Evolutionary conservation across 495 filamentous ascomycete genomes (phyloP), one percentile per base, ranked within the genome.

Genomic region (Penicillium verhagenii): DNA sequence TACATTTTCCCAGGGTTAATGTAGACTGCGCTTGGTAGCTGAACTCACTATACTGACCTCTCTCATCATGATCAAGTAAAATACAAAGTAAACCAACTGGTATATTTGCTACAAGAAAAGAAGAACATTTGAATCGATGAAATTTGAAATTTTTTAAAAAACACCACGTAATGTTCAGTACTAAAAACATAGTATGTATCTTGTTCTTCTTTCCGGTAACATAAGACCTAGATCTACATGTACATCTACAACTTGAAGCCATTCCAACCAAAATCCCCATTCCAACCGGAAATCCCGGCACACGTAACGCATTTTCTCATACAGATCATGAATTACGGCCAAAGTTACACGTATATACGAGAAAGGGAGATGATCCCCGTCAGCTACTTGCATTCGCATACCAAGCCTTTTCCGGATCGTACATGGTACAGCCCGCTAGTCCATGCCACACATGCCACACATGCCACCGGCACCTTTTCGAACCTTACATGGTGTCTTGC

Each of bases 391-490:
- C 14, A 11, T 21, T 29, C 21, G 45, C 35, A 50, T 50, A 50
- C 47, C 47, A 50, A 50, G 47, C 47, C 35, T 50, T 49, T n/a
- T 49, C 28, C 20, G 24, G 35, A 50, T 50, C 47, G 35, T 39
- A 25, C 35, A 50, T 50, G 23, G 11, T 49, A 49, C 47, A 49
- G 26, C 20, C 13, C 21, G 19, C 18, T 23, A 28, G 43, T 54
- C 26, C 29, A 47, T 48, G 44, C 20, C 44, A 43, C 33, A n/a
- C n/a, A 35, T 35, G 31, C 31, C 14, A 18, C 29, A 44, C 52
- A 54, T 49, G 31, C n/a, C 45, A 35, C n/a, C 45, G 24, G 35
- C 20, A 47, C 28, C 20, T 20, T n/a, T 37, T 33, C 43, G 14
- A 19, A 19, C 52, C 21, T 42, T 42, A 11, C 33, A 54, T 23